A percentile compares a stretch with the other conserved stretches of the same genome.
Conservation (phyloP, 2,329 filamentous ascomycete genomes). For the Byssothecium circinans region DNA sequence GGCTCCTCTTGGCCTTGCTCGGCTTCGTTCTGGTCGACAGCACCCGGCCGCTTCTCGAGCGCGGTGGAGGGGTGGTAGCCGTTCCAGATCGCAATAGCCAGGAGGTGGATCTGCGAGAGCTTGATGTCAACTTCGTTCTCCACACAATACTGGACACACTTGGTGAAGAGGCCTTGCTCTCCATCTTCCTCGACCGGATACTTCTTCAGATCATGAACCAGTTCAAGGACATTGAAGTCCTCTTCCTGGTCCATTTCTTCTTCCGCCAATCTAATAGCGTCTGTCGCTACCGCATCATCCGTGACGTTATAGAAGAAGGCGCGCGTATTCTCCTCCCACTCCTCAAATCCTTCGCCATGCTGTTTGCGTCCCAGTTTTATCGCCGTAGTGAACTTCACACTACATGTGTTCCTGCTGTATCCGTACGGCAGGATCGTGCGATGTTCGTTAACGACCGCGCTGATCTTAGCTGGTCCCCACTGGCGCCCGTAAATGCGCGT, state of each 20-base stretch:
- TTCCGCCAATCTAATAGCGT: constrained; percentile 15
- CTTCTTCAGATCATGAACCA: constrained; percentile 20
- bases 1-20: neutral
- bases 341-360: constrained; percentile 17
- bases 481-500: constrained; percentile 28
- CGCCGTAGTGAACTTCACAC: constrained; percentile 30
- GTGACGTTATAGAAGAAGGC: constrained; percentile 9
- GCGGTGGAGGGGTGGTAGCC: neutral
- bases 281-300: constrained; percentile 21
- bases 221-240: constrained; percentile 20
- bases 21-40: neutral
- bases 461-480: constrained; percentile 28
- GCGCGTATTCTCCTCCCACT: constrained; percentile 16
- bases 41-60: neutral
- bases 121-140: constrained; percentile 12
- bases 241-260: constrained; percentile 5
- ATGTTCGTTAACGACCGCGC: constrained; percentile 25
- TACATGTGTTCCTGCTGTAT: constrained; percentile 34
- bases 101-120: neutral
- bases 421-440: constrained; percentile 22
- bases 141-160: constrained; percentile 27
- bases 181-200: constrained; percentile 13
- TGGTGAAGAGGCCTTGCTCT: constrained; percentile 29
- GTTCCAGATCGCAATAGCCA: constrained; percentile 1
- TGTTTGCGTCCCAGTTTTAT: constrained; percentile 20